Evolutionary conservation across 2,329 filamentous ascomycete species (phyloP), one percentile per base, ranked within the genome.

Genomic region (Phialophora expanda): DNA sequence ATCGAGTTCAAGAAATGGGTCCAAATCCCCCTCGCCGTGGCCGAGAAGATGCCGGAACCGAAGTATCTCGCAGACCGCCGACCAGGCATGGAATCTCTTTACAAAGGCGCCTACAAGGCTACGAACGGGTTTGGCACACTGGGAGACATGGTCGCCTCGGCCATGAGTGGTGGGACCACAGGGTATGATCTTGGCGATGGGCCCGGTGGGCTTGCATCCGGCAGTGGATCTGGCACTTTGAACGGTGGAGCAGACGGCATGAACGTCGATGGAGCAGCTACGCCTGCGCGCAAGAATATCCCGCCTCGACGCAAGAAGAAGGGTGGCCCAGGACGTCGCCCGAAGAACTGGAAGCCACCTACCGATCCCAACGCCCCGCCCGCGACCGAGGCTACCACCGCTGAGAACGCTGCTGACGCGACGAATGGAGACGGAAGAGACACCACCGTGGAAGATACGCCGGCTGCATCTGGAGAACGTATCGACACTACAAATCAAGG

Each of bases 41-140:
- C 71, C 12, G 71, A 73, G 28, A 85, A 89, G 71, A 82, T 82
- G 58, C 79, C 85, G 0, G 87, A 89, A 71, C 82, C 82, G 14
- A 86, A 87, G 73, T 89, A 86, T 72, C 79, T 89, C 56, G 87
- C 87, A 1, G 87, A 88, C 73, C 80, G 86, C 67, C 79, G 87
- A 64, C 84, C 85, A 71, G 87, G 87, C 14, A 75, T 89, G 44
- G 82, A 84, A 4, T 86, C 82, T 51, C 71, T 84, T 11, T 85
- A 85, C 69, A 66, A 65, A 56, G 63, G 64, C n/a, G 65, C 68
- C 51, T 70, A 70, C 62, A 65, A 69, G 63, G 65, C 69, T 5
- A 68, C 66, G 22, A 68, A 69, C 48, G 66, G 68, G 12, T 71
- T 66, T 51, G 70, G 69, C 41, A 61, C 66, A 9, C 48, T 67